Evolutionary conservation across 257 asterid species (phyloP).

Genomic region (Solanum arcanum): DNA sequence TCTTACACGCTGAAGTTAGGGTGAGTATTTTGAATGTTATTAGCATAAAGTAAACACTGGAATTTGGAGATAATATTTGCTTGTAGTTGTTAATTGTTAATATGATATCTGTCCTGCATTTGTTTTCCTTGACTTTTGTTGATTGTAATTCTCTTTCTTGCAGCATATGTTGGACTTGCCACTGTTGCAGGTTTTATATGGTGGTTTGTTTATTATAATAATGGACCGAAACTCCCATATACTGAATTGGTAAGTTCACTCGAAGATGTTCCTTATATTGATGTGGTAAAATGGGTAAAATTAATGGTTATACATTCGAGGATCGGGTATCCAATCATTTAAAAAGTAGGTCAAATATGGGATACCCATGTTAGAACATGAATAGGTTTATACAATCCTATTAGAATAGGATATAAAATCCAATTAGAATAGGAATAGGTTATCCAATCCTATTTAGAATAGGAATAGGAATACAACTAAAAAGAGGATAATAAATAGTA

Average conservation of each 20-base stretch:
- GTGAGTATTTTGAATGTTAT: not conserved
- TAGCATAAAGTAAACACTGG: not conserved
- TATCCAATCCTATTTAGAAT: not conserved
- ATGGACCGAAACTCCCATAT: slow-evolving; percentile 83
- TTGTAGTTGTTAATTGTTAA: not conserved
- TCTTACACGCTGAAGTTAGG: not conserved
- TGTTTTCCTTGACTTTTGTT: not conserved
- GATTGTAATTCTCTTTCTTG: slow-evolving; percentile 18
- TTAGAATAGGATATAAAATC: not conserved
- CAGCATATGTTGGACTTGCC: slow-evolving; percentile 98
- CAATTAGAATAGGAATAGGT: not conserved
- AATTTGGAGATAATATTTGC: not conserved
- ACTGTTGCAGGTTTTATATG: slow-evolving; percentile 97
- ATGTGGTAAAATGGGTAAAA: not conserved
- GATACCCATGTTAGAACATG: not conserved
- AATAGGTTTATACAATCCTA: not conserved
- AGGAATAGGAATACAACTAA: not conserved
- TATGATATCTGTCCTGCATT: not conserved
- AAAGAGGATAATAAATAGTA: not conserved
- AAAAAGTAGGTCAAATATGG: not conserved
- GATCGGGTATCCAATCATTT: not conserved
- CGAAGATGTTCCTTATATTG: not conserved
- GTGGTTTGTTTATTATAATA: slow-evolving; percentile 86
- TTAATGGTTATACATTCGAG: not conserved
- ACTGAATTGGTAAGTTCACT: slow-evolving; percentile 60